Conservation (phyloP, 2,329 filamentous ascomycete species). For the Madurella fahalii region DNA sequence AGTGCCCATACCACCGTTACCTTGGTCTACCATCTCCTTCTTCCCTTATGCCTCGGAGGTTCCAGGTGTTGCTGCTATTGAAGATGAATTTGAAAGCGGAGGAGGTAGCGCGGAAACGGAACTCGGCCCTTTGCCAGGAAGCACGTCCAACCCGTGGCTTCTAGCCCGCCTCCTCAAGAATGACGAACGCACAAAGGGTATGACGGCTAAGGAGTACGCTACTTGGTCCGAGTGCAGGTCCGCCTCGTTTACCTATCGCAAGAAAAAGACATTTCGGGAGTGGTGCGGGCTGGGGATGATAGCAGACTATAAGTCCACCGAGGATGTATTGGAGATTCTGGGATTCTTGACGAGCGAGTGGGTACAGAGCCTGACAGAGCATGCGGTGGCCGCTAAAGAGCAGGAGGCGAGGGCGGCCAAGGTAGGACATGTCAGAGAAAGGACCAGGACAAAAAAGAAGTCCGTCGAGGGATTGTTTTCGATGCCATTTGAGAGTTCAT, state of each 20-base stretch:
- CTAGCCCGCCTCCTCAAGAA: neutral
- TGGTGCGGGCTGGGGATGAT: slow-evolving; percentile 23
- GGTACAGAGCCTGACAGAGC: slow-evolving; percentile 18
- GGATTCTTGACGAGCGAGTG: slow-evolving; percentile 24
- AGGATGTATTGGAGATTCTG: slow-evolving; percentile 23
- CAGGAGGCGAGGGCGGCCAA: neutral
- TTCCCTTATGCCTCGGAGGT: too few species aligned
- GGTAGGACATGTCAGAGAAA: neutral
- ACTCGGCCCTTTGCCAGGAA: neutral
- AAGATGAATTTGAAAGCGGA: too few species aligned
- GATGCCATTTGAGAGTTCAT: neutral
- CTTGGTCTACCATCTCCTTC: too few species aligned
- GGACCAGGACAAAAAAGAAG: neutral
- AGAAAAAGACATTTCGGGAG: slow-evolving; percentile 20
- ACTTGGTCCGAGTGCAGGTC: slow-evolving; percentile 25
- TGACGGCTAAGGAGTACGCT: slow-evolving; percentile 23
- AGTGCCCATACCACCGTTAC: too few species aligned
- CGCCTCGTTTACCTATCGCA: slow-evolving; percentile 24
- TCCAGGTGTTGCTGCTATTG: too few species aligned
- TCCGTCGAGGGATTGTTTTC: neutral
- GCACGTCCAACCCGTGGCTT: neutral
- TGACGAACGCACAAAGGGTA: slow-evolving; percentile 9
- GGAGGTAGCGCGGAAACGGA: too few species aligned
- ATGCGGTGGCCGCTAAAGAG: neutral
- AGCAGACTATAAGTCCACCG: slow-evolving; percentile 17